These are phyloP conservation scores for Xylaria curta DNA, from an alignment of 495 filamentous ascomycete genomes.

Conservation along the genomic window DNA sequence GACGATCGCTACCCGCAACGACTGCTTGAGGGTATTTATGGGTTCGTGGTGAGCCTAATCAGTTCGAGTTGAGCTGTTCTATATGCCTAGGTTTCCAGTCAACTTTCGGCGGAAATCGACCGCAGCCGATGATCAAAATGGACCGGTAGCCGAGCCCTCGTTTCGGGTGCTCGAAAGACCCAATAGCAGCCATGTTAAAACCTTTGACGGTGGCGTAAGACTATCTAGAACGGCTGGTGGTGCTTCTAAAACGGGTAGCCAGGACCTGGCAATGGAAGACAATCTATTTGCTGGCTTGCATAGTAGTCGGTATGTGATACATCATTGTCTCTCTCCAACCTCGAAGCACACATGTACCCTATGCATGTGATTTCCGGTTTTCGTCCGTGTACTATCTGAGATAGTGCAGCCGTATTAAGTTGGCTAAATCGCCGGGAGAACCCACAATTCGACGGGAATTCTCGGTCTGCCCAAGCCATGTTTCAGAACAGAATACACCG, in stretches of 20 bases:
- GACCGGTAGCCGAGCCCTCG: constrained; percentile 48
- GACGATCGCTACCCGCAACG: constrained; percentile 20
- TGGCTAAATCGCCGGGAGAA: not conserved
- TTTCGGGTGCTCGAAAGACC: constrained; percentile 58
- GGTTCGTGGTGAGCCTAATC: constrained; percentile 33
- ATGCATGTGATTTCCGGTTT: not conserved
- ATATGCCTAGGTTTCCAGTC: constrained; percentile 62
- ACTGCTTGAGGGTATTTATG: constrained; percentile 34
- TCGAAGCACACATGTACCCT: not conserved
- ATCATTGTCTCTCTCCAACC: not conserved
- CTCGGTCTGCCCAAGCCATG: not conserved
- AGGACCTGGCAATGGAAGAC: constrained; percentile 53
- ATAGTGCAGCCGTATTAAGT: not conserved
- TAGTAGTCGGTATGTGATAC: constrained; percentile 57
- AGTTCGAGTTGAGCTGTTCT: constrained; percentile 41
- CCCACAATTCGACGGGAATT: not conserved
- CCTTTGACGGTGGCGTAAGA: constrained; percentile 50
- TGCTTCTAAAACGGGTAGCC: constrained; percentile 33
- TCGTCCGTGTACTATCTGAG: not conserved
- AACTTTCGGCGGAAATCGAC: constrained; percentile 59
- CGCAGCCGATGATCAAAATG: constrained; percentile 57
- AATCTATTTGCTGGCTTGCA: constrained; percentile 64
- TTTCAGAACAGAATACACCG: not conserved
- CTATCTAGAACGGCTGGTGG: constrained; percentile 40
- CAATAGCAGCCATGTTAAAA: constrained; percentile 42